These are phyloP conservation scores for Margaritispora aquatica DNA, from an alignment of 495 filamentous ascomycete genomes.

Conservation along the genomic window DNA sequence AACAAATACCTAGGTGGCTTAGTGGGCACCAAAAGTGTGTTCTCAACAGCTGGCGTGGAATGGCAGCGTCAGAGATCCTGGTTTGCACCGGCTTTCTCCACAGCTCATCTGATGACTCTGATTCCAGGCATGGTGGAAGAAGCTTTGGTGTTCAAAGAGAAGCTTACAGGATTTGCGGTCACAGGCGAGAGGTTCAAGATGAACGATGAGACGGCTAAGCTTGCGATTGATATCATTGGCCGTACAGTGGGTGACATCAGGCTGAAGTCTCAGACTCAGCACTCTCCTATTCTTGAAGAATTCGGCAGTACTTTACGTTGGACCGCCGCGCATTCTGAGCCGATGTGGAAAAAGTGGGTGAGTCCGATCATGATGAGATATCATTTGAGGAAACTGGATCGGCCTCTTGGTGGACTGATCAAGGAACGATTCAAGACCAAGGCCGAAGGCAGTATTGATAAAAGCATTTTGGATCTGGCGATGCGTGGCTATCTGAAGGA, in stretches of 20 bases:
- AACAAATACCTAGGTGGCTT: conserved; percentile 20
- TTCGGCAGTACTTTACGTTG: background rate
- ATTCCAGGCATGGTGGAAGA: conserved; percentile 30
- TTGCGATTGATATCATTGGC: conserved; percentile 35
- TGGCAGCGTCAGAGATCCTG: conserved; percentile 30
- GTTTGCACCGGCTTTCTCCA: conserved; percentile 34
- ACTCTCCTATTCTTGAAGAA: background rate
- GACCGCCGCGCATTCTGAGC: background rate
- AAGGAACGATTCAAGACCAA: conserved; percentile 2
- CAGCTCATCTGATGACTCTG: conserved; percentile 27
- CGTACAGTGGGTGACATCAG: conserved; percentile 23
- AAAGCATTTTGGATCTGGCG: conserved; percentile 97
- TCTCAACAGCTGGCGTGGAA: conserved; percentile 25
- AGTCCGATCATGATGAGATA: conserved; percentile 1
- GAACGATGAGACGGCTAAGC: conserved; percentile 28
- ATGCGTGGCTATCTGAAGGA: conserved; percentile 73
- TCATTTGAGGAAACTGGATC: conserved; percentile 8
- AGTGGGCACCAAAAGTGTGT: conserved; percentile 24
- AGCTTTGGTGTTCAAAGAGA: conserved; percentile 22
- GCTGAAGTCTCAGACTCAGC: background rate
- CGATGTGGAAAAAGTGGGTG: conserved; percentile 3
- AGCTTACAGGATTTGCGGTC: conserved; percentile 20
- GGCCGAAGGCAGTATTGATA: conserved; percentile 62
- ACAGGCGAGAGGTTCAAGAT: conserved; percentile 26
- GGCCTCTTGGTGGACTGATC: background rate